phyloP scores from a whole-genome alignment of 305 asterid species.

The Fraxinus angustifolia region DNA sequence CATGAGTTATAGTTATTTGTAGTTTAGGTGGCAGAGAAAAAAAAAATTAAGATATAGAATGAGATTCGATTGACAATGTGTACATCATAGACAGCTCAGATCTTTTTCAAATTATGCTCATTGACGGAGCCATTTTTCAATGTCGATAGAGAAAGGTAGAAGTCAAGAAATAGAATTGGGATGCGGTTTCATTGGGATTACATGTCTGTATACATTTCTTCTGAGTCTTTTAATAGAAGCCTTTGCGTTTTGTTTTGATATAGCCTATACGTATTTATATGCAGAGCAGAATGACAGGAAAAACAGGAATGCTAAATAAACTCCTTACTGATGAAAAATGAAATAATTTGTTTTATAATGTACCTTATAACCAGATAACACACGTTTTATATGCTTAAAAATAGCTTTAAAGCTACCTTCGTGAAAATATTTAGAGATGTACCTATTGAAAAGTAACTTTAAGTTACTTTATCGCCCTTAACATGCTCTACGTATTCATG shows the following conservation, averaged over 20 bases:
- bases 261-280: neutral
- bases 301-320: neutral
- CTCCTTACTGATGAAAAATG: neutral
- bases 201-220: slow-evolving; percentile 16
- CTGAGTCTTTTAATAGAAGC: neutral
- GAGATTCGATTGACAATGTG: slow-evolving; percentile 28
- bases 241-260: neutral
- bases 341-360: neutral
- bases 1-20: slow-evolving; percentile 29
- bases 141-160: slow-evolving; percentile 20
- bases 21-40: slow-evolving; percentile 29
- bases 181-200: slow-evolving; percentile 21
- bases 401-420: neutral
- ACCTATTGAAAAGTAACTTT: neutral
- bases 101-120: slow-evolving; percentile 35
- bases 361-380: neutral
- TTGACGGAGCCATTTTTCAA: slow-evolving; percentile 39
- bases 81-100: slow-evolving; percentile 24
- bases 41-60: slow-evolving; percentile 10
- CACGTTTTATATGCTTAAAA: neutral
- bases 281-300: neutral
- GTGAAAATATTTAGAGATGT: neutral
- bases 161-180: slow-evolving; percentile 18
- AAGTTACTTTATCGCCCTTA: neutral
- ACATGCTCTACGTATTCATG: neutral